Conservation (phyloP, 306 rosid genomes). For the Glycine latifolia region DNA sequence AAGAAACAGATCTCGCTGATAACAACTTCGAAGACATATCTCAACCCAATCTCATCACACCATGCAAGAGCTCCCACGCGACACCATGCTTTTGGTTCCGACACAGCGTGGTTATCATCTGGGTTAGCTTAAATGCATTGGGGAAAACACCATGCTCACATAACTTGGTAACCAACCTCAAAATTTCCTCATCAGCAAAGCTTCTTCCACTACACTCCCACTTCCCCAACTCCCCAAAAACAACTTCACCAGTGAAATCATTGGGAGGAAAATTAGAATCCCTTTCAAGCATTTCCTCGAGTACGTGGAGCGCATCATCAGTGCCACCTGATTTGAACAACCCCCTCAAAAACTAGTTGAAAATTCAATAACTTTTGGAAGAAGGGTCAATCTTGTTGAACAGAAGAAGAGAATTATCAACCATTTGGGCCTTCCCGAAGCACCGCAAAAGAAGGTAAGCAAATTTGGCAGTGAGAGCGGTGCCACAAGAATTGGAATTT, state of each 20-base stretch:
- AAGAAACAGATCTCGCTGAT: no score
- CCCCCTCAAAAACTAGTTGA: constrained; percentile 47
- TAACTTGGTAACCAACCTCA: constrained; percentile 59
- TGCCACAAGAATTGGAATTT: constrained; percentile 41
- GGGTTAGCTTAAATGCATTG: constrained; percentile 54
- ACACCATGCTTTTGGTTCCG: constrained; percentile 51
- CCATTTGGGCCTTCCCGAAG: constrained; percentile 58
- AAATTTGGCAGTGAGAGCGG: constrained; percentile 49
- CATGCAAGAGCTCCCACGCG: constrained; percentile 72
- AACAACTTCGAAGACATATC: no score
- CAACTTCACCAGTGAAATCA: constrained; percentile 53
- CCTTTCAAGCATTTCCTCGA: constrained; percentile 79
- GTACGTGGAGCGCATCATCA: constrained; percentile 61
- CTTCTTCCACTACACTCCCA: constrained; percentile 47
- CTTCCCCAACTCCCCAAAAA: constrained; percentile 55
- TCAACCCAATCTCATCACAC: constrained; percentile 55
- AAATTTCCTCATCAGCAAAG: constrained; percentile 55
- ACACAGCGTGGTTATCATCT: constrained; percentile 64
- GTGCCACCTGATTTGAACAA: constrained; percentile 53
- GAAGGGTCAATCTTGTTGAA: constrained; percentile 53
- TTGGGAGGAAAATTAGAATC: constrained; percentile 52
- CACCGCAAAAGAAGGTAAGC: constrained; percentile 52
- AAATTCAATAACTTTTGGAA: constrained; percentile 53
- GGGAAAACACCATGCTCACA: constrained; percentile 58
- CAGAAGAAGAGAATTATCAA: constrained; percentile 55